Evolutionary conservation across 495 filamentous ascomycete species (phyloP), one percentile per base, ranked within the genome.

Genomic region (Hypoxylon lienhwacheense): DNA sequence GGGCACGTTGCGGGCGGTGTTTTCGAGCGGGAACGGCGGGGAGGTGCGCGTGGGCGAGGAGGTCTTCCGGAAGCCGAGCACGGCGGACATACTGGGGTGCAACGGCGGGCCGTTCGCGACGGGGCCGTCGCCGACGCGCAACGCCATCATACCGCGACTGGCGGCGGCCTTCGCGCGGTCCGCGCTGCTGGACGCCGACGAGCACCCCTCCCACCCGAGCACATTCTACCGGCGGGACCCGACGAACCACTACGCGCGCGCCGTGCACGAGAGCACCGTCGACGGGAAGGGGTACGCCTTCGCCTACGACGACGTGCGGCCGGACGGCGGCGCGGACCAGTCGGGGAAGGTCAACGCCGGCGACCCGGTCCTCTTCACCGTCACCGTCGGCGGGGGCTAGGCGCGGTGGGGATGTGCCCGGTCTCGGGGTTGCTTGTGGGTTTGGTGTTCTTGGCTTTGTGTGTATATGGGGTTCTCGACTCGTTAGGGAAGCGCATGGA

Each of bases 221-320:
- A 75, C 74, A 7, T 87, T 85, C 48, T 89, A 88, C 54, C 44
- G 66, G 26, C 63, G 78, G 14, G 59, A 76, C 1, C 71, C 81
- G 28, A 88, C 86, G 7, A 91, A 90, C 50, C 86, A 90, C 61
- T 91, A 89, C 60, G 71, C 84, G 2, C 65, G 85, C 7, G 76
- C 91, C 41, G 80, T 89, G 47, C 88, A 91, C 65, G 73, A 71
- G 35, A 77, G 73, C 34, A 85, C 84, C 54, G 48, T 82, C 5
- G 87, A 89, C 68, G 75, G 78, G 1, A 77, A 81, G 41, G 88
- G 88, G 1, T 91, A 91, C 66, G 85, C 86, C 0, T 90, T 90
- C 65, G 86, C 88, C 1, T 91, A 90, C 50, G 87, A 91, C 65
- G 88, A 91, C 68, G 88, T 90, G 12, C 77, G 80, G 45, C 81